Percentiles rank a stretch among this genome's conserved stretches.
These are phyloP conservation scores for Metahyphopichia silvanorum DNA, from an alignment of 805 yeast species.

Conservation along the genomic window DNA sequence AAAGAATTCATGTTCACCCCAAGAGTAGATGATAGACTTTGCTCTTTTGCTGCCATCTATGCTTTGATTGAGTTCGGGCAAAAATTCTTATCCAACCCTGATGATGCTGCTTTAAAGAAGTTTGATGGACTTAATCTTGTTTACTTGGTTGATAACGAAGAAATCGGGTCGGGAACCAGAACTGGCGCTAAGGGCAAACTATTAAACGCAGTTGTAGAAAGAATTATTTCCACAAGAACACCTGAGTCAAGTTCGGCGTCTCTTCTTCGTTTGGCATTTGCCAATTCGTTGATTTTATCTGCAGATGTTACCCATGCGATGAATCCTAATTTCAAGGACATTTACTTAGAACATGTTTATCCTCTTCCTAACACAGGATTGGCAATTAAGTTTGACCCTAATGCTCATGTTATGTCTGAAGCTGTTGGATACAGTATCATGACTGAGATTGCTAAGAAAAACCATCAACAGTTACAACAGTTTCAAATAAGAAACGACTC, in stretches of 20 bases:
- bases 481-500: slow-evolving; percentile 41
- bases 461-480: slow-evolving; percentile 27
- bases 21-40: slow-evolving; percentile 39
- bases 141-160: slow-evolving; percentile 38
- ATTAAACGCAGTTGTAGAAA: slow-evolving; percentile 14
- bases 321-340: slow-evolving; percentile 37
- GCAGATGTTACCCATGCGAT: slow-evolving; percentile 44
- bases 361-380: slow-evolving; percentile 41
- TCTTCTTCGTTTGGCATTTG: slow-evolving; percentile 12
- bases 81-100: slow-evolving; percentile 5
- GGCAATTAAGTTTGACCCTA: slow-evolving; percentile 33
- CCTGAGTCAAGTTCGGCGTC: background rate
- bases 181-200: slow-evolving; percentile 40
- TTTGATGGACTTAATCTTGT: slow-evolving; percentile 29
- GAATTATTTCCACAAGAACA: slow-evolving; percentile 5
- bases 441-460: slow-evolving; percentile 17
- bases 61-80: slow-evolving; percentile 25
- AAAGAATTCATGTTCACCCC: slow-evolving; percentile 38
- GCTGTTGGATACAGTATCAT: slow-evolving; percentile 25
- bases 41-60: slow-evolving; percentile 35
- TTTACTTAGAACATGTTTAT: slow-evolving; percentile 27
- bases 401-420: slow-evolving; percentile 38
- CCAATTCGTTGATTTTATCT: slow-evolving; percentile 34
- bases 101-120: slow-evolving; percentile 1
- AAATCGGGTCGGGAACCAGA: slow-evolving; percentile 37